Conservation (phyloP, 192 early-diverging fungal genomes). For the Gonapodya prolifera region DNA sequence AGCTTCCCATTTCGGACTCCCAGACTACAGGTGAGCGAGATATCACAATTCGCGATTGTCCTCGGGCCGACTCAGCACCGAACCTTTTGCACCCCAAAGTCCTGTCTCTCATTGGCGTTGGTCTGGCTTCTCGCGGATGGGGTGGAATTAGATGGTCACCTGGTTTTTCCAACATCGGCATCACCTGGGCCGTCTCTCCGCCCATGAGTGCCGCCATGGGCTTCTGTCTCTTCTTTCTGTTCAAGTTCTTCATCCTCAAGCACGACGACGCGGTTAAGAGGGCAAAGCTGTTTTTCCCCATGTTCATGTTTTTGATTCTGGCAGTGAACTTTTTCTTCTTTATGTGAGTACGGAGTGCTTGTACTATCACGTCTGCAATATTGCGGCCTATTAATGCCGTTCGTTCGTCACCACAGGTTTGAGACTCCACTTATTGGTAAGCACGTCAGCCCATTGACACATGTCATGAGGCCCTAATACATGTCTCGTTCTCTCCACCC, state of each 20-base stretch:
- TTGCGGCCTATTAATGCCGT: too few species aligned
- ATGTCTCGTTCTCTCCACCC: too few species aligned
- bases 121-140: background rate
- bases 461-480: too few species aligned
- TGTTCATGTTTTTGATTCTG: background rate
- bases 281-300: constrained; percentile 3
- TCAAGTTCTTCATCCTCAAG: background rate
- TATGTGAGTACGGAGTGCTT: too few species aligned
- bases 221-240: background rate
- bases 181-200: constrained; percentile 4
- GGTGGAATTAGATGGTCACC: background rate
- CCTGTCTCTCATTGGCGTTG: background rate
- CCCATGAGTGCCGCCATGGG: background rate
- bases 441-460: too few species aligned
- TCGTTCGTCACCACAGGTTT: too few species aligned
- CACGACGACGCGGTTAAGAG: background rate
- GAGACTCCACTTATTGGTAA: constrained; percentile 6
- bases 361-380: too few species aligned
- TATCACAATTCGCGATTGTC: too few species aligned
- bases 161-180: background rate
- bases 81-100: background rate
- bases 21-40: background rate
- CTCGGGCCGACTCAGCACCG: background rate
- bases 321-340: constrained; percentile 5
- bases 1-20: background rate